Percentiles rank a stretch among this genome's conserved stretches.
phyloP scores from a whole-genome alignment of 176 grass and related monocot genomes.

The Carex parvula region DNA sequence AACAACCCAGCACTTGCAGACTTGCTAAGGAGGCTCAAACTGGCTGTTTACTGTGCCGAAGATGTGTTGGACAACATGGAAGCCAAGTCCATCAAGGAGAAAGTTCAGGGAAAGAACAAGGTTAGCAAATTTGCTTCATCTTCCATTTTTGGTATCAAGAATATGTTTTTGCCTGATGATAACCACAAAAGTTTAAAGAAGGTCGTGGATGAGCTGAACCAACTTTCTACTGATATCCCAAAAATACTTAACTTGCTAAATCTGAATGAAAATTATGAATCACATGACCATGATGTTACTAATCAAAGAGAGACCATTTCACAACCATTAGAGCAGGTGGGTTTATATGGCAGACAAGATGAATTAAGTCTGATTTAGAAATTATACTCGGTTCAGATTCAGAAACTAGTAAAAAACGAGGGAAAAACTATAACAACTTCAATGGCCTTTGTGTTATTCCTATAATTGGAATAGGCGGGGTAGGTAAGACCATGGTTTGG shows the following conservation, averaged over 20 bases:
- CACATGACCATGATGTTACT: background rate
- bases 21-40: constrained; percentile 17
- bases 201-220: background rate
- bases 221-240: background rate
- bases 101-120: constrained; percentile 17
- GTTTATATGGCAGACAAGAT: background rate
- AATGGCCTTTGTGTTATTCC: background rate
- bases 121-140: constrained; percentile 24
- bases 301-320: constrained; percentile 15
- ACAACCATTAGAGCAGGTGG: background rate
- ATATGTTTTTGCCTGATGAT: constrained; percentile 20
- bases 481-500: constrained; percentile 34
- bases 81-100: background rate
- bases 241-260: background rate
- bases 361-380: constrained; percentile 10
- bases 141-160: constrained; percentile 6
- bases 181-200: constrained; percentile 12
- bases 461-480: constrained; percentile 26
- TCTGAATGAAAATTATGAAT: background rate
- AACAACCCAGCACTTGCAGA: background rate
- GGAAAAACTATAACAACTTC: background rate
- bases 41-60: constrained; percentile 5
- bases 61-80: constrained; percentile 29
- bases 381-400: background rate
- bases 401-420: background rate